Evolutionary conservation across 2,329 filamentous ascomycete species (phyloP), one percentile per base, ranked within the genome.

Genomic region (Fusarium pilosicola): DNA sequence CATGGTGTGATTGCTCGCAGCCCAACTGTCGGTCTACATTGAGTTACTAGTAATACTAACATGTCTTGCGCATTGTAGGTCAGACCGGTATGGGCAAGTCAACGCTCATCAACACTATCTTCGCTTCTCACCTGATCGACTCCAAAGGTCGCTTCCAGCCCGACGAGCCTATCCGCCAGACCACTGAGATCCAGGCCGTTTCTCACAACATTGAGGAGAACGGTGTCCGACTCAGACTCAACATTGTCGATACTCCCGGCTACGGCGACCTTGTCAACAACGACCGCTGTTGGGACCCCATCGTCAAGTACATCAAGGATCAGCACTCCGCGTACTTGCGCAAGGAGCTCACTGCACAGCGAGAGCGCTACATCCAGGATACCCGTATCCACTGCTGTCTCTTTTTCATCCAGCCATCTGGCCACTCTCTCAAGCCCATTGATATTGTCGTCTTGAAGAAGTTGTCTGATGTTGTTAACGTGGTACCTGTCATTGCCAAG

Each of bases 301-400:
- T 99, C 84, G 96, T 99, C 89, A 99, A 99, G 89, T 99, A 99
- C 87, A 99, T 99, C 90, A 99, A 99, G 90, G 96, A 99, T 86
- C 96, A 99, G 88, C 96, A 99, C 89, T 98, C 95, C 60, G 96
- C 96, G 80, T 99, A 98, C 88, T 91, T 99, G 79, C 94, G 96
- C 85, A 99, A 99, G 90, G 96, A 99, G 86, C 94, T 99, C 81
- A 98, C 96, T 63, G 96, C 96, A 78, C 96, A 99, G 89, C 94
- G 96, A 86, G 96, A 99, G 87, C 93, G 96, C 81, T 99, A 99
- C 85, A 98, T 99, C 78, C 96, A 97, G 88, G 96, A 99, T 86
- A 99, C 96, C 77, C 94, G 96, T 81, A 98, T 99, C 81, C 96
- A 99, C 89, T 98, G 95, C 92, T 99, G 96, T 86, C 88, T 99